Base-by-base conservation (phyloP, 2,329 filamentous ascomycete genomes). In the Penicillium sp. region DNA sequence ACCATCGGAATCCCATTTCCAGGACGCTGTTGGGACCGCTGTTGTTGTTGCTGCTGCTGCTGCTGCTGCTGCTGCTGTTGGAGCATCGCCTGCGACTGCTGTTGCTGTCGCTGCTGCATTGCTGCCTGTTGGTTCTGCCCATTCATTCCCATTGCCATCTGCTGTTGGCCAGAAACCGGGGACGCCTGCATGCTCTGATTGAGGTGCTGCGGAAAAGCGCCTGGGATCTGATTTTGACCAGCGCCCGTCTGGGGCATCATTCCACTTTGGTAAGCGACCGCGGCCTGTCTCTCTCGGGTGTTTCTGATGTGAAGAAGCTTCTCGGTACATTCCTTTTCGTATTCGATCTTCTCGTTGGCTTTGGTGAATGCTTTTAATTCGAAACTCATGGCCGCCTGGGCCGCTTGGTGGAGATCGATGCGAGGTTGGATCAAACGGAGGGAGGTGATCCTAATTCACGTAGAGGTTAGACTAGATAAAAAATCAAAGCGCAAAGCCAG, bases 151-250 rank as follows among this genome's bases (percentile, higher is more conserved):
- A 75, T 75, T 6, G 66, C 57, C 69, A 75, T 70, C 41, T 71
- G 71, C 42, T 71, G 70, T 43, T 78, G 77, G 41, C 69, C 72
- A 23, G 72, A 63, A 43, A 84, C 79, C 0, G 80, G 77, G 2
- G 81, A 82, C 4, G 77, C 68, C 62, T 83, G 82, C 75, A 83
- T 78, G 25, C 73, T 79, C 54, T 77, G 78, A 54, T 78, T 80
- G 60, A 82, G 75, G 57, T 82, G 80, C 21, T 79, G 75, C 13
- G 79, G 76, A 58, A 82, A 82, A 37, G 78, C 76, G 53, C 78
- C 77, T 41, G 71, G 68, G 23, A 75, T 71, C 60, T 77, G 75
- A 59, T 77, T 77, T 58, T 75, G 74, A 50, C 69, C 71, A 12
- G 66, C 67, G 6, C 66, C 69, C 15, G 67, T 68, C 58, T 75